phyloP scores from a whole-genome alignment of 306 rosid genomes.

The Cucumis melo region DNA sequence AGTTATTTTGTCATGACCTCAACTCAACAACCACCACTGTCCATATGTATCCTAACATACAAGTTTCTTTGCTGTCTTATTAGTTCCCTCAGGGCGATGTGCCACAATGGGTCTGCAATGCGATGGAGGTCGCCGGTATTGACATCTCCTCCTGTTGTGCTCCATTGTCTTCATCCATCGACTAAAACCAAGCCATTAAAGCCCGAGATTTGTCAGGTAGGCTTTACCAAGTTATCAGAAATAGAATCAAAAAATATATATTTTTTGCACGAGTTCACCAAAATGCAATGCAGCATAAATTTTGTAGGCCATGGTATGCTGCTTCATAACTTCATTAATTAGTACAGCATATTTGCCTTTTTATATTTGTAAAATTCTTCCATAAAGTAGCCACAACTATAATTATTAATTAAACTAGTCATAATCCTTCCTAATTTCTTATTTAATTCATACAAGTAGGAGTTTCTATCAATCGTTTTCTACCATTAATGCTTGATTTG shows the following conservation, averaged over 20 bases:
- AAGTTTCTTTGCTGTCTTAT: conserved; percentile 14
- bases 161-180: conserved; percentile 20
- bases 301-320: conserved; percentile 34
- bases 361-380: neutral
- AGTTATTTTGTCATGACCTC: neutral
- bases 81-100: conserved; percentile 83
- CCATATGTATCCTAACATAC: neutral
- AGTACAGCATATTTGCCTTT: neutral
- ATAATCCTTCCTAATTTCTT: neutral
- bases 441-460: neutral
- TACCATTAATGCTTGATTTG: neutral
- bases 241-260: neutral
- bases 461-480: neutral
- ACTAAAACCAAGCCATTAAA: neutral
- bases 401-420: neutral
- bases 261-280: neutral
- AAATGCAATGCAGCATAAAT: conserved; percentile 31
- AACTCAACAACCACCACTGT: neutral
- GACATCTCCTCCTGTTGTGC: conserved; percentile 77
- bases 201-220: conserved; percentile 9
- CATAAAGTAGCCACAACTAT: neutral
- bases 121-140: conserved; percentile 96
- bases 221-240: neutral
- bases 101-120: conserved; percentile 91
- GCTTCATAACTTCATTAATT: conserved; percentile 16